Evolutionary conservation across 2,329 filamentous ascomycete genomes (phyloP), one percentile per base, ranked within the genome.

Genomic region (Colletotrichum sp.): DNA sequence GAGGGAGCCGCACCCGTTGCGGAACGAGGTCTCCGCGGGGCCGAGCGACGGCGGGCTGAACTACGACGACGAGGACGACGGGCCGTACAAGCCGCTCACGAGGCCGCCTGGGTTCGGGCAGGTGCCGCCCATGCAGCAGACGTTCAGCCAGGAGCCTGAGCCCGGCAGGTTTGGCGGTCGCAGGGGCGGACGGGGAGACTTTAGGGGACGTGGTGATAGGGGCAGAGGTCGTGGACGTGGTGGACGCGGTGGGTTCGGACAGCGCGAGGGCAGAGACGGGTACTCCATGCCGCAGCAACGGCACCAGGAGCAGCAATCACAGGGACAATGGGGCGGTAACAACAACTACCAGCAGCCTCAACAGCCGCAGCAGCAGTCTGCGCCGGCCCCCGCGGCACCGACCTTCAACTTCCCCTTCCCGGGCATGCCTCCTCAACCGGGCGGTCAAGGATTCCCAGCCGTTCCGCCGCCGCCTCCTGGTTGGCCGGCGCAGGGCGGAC

Each of bases 81-180:
- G 92, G 1, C 91, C 92, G 1, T 96, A 96, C 82, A 93, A 92
- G 78, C 93, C 94, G 7, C 88, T 96, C 22, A 85, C 93, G 25
- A 88, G 95, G 22, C 95, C 95, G 2, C 88, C 90, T 22, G 93
- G 93, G 65, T 92, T 93, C 75, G 90, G 89, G 8, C 86, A 86
- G 75, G 87, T 86, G 0, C 82, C 78, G 84, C 89, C 80, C 83
- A 89, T 82, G 83, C 88, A 81, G 84, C 90, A 87, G 80, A 86
- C 81, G 57, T 81, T 87, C 80, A 83, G 82, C 82, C 80, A 88
- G 83, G 82, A 88, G 82, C 77, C 85, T 44, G 78, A 81, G 75
- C 72, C 80, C 32, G 49, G 77, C 69, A 79, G 83, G 77, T 74
- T 82, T 34, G 80, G 80, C 22, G 80, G 82, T 13, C 82, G 82